These are phyloP conservation scores for Populus hybrid DNA, from an alignment of 441 rosid species.

Conservation along the genomic window DNA sequence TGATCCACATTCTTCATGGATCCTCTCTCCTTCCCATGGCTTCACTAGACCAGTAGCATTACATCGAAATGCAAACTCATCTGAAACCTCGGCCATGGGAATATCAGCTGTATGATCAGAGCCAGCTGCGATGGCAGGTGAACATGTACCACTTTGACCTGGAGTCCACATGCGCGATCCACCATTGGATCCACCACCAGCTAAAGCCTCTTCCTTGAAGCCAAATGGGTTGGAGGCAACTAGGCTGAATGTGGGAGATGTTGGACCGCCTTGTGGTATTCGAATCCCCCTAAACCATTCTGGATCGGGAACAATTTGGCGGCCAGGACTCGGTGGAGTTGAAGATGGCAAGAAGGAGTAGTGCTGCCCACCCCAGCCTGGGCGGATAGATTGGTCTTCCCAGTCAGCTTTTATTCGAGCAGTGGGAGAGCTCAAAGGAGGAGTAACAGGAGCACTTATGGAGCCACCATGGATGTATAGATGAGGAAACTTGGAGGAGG, in stretches of 20 bases:
- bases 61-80: constrained; percentile 71
- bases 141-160: constrained; percentile 74
- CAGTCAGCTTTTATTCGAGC: constrained; percentile 39
- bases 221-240: constrained; percentile 57
- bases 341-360: constrained; percentile 49
- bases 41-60: constrained; percentile 54
- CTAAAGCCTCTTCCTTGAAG: constrained; percentile 41
- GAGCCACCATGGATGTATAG: constrained; percentile 56
- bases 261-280: constrained; percentile 64
- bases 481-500: constrained; percentile 46
- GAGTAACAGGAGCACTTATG: constrained; percentile 85
- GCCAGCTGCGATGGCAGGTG: constrained; percentile 66
- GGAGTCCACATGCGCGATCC: constrained; percentile 80
- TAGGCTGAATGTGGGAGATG: constrained; percentile 79
- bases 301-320: constrained; percentile 47
- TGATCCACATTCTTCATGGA: constrained; percentile 66
- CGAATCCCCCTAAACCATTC: constrained; percentile 65
- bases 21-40: constrained; percentile 89
- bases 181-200: constrained; percentile 28
- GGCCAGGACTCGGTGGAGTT: constrained; percentile 65
- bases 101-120: constrained; percentile 54
- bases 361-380: constrained; percentile 35
- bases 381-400: constrained; percentile 35
- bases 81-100: constrained; percentile 61
- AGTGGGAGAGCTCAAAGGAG: constrained; percentile 63